Evolutionary conservation across 768 basidiomycete genomes (phyloP).

Genomic region (Russula virescens): DNA sequence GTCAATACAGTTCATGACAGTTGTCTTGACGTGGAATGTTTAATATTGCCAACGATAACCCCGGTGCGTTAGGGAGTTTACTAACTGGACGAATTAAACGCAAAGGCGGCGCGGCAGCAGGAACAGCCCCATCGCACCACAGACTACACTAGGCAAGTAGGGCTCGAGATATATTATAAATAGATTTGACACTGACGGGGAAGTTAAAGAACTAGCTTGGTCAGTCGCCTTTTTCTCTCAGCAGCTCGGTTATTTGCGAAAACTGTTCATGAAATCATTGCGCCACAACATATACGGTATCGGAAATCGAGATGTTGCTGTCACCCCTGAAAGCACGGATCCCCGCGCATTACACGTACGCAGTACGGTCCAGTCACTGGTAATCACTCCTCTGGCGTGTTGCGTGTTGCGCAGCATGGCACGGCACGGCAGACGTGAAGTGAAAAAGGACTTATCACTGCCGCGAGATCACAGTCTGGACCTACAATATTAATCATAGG

Average conservation of each 20-base stretch:
- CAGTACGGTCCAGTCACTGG: no score
- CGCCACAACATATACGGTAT: no score
- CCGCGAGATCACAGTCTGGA: background rate
- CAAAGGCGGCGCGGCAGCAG: background rate
- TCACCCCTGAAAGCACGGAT: no score
- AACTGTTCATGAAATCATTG: background rate
- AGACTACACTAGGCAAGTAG: no score
- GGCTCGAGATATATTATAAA: no score
- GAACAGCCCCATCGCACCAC: no score
- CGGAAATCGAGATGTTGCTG: no score
- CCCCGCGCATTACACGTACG: no score
- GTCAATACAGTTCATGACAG: no score
- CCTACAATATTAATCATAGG: background rate
- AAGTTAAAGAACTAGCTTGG: background rate
- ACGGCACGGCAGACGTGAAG: background rate
- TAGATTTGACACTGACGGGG: background rate
- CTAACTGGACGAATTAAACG: background rate
- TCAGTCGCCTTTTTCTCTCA: conserved; percentile 6
- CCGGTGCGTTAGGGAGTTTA: background rate
- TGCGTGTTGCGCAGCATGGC: background rate
- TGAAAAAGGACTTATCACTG: background rate
- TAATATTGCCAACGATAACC: background rate
- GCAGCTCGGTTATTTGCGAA: background rate
- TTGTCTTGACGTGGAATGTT: background rate
- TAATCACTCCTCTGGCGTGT: background rate